phyloP scores from a whole-genome alignment of 2,329 filamentous ascomycete genomes.

The Passalora sequoiae region DNA sequence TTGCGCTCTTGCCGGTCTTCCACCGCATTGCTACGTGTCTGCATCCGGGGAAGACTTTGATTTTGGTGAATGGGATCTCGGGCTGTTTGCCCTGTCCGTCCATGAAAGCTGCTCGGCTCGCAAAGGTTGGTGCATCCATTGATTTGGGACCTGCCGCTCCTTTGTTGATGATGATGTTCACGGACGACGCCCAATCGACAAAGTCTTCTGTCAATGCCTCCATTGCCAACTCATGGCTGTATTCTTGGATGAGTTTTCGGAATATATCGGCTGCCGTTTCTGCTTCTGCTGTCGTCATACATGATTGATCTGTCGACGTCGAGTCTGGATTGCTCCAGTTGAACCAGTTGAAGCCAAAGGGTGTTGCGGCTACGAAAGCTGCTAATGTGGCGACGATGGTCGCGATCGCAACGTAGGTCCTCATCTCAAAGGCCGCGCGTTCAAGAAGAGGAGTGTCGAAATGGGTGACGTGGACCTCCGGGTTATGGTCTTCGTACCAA shows the following conservation, averaged over 20 bases:
- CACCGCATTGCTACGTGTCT: conserved; percentile 26
- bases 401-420: conserved; percentile 1
- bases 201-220: conserved; percentile 26
- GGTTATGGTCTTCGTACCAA: neutral
- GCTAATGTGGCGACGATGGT: conserved; percentile 4
- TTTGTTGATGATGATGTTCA: conserved; percentile 32
- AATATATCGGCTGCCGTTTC: conserved; percentile 26
- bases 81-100: conserved; percentile 25
- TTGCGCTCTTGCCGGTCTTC: conserved; percentile 24
- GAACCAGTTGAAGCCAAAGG: conserved; percentile 1
- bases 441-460: neutral
- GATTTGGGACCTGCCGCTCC: conserved; percentile 23
- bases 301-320: conserved; percentile 11
- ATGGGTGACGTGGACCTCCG: neutral
- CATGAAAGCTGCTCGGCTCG: conserved; percentile 19
- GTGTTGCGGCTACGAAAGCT: conserved; percentile 3
- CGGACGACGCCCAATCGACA: conserved; percentile 31
- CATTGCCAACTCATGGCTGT: conserved; percentile 25
- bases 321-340: neutral
- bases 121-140: conserved; percentile 22
- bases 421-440: conserved; percentile 1
- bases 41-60: conserved; percentile 29
- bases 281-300: conserved; percentile 23
- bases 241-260: conserved; percentile 28
- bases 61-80: conserved; percentile 25